phyloP scores from a whole-genome alignment of 257 asterid genomes.

The Echites panduratus region DNA sequence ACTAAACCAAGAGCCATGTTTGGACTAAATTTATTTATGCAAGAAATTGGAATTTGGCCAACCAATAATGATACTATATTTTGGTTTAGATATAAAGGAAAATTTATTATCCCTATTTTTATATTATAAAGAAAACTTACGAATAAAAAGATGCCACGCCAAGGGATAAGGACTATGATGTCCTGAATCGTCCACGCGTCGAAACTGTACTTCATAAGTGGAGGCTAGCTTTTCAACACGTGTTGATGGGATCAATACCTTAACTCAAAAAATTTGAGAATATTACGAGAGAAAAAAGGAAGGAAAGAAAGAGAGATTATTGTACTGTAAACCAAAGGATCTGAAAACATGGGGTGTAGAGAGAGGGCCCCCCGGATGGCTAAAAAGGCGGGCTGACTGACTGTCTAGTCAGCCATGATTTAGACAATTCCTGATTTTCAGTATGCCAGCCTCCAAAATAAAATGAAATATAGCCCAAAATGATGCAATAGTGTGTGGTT shows the following conservation, averaged over 20 bases:
- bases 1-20: too few species aligned
- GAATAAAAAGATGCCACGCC: slow-evolving; percentile 20
- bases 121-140: slow-evolving; percentile 1
- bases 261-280: neutral
- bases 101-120: neutral
- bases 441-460: slow-evolving; percentile 17
- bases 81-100: neutral
- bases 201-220: neutral
- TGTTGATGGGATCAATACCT: neutral
- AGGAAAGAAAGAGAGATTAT: neutral
- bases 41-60: neutral
- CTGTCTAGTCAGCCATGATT: slow-evolving; percentile 25
- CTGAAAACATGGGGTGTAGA: slow-evolving; percentile 7
- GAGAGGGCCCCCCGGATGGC: slow-evolving; percentile 10
- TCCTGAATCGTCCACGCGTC: slow-evolving; percentile 25
- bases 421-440: slow-evolving; percentile 23
- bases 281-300: neutral
- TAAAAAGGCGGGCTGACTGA: slow-evolving; percentile 19
- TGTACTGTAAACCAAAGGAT: neutral
- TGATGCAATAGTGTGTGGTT: too few species aligned
- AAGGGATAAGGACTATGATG: slow-evolving; percentile 16
- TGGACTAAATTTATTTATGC: neutral
- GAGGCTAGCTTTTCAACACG: slow-evolving; percentile 15
- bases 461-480: too few species aligned
- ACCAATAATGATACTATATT: neutral